Evolutionary conservation across 306 rosid species (phyloP).

Genomic region (Senna tora): DNA sequence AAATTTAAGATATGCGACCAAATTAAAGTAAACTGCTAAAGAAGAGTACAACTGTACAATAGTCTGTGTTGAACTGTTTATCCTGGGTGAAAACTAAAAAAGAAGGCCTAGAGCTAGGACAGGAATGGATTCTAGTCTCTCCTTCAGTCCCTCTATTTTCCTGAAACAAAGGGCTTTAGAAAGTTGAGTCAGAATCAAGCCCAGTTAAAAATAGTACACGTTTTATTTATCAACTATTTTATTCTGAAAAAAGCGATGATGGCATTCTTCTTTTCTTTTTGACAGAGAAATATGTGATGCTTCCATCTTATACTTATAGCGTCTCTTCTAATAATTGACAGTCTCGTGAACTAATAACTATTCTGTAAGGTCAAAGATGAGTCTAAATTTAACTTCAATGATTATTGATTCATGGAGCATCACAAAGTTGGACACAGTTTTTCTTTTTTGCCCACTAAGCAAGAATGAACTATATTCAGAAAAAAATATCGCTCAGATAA

Average conservation of each 20-base stretch:
- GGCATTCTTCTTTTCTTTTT: no score
- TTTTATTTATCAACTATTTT: neutral
- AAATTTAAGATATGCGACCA: no score
- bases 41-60: neutral
- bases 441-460: no score
- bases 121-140: neutral
- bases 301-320: no score
- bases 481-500: no score
- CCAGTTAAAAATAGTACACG: neutral
- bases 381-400: neutral
- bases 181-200: neutral
- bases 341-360: neutral
- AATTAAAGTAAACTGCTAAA: neutral
- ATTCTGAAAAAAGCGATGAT: neutral
- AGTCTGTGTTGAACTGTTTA: neutral
- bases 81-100: no score
- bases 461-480: no score
- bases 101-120: neutral
- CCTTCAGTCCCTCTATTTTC: neutral
- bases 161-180: neutral
- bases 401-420: neutral
- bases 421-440: neutral
- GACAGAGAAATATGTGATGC: no score
- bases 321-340: no score
- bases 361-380: no score